Evolutionary conservation across 495 filamentous ascomycete species (phyloP), one percentile per base, ranked within the genome.

Genomic region (Immersiella caudata): DNA sequence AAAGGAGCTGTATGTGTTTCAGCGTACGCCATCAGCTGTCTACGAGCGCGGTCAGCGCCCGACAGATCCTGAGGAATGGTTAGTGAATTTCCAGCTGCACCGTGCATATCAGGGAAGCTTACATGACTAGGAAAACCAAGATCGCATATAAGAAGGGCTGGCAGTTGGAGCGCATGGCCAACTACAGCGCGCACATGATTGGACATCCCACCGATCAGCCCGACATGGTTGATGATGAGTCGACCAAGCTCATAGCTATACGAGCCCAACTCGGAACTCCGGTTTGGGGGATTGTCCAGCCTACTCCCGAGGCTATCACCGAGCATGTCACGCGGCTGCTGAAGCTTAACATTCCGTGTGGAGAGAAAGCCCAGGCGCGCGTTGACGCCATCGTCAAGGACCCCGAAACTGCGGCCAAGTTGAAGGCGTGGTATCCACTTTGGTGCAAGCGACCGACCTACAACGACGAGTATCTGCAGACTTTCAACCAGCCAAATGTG

Each of bases 21-120:
- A 88, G 66, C 84, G 85, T 14, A 88, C 85, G 21, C 84, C 85
- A 22, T 79, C 86, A 0, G 64, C 80, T 0, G 82, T 89, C 4
- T 81, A 79, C 61, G 20, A 24, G 35, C 85, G 85, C 22, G 76
- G 77, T 2, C 80, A 90, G 58, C 74, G 76, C 50, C 64, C 72
- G 8, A 89, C 84, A 0, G 83, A 87, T 51, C 71, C 76, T 0
- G 72, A 79, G 35, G 80, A 79, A 62, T 87, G 78, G 73, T 73
- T 24, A 67, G 67, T 65, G 26, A 36, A 33, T 12, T n/a, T n/a
- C n/a, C n/a, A n/a, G n/a, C n/a, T n/a, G n/a, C n/a, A n/a, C n/a
- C n/a, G 25, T 26, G 29, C 1, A 20, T 3, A 26, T 29, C 6
- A 36, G 7, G 3, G 14, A 4, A 2, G 27, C 20, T 22, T 14